These are phyloP conservation scores for Escallonia herrerae DNA, from an alignment of 129 eudicot species.

Conservation along the genomic window DNA sequence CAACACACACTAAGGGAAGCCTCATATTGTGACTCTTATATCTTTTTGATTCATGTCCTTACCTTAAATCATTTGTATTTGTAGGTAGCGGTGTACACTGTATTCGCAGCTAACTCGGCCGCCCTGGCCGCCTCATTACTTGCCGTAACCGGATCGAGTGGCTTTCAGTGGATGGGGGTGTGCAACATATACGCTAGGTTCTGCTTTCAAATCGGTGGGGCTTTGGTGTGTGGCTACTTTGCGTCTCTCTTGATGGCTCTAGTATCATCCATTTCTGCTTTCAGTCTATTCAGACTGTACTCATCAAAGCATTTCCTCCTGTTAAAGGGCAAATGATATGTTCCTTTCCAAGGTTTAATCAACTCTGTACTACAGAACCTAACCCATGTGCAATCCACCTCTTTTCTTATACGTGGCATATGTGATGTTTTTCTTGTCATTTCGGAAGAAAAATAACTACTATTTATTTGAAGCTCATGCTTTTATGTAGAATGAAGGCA, in stretches of 20 bases:
- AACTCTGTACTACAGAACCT: too few relatives aligned
- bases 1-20: too few relatives aligned
- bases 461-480: too few relatives aligned
- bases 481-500: too few relatives aligned
- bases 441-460: too few relatives aligned
- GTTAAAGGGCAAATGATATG: slow-evolving; percentile 23
- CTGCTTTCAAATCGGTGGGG: slow-evolving; percentile 60
- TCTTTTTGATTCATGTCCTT: background rate
- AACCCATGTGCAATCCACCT: too few relatives aligned
- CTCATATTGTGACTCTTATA: too few relatives aligned
- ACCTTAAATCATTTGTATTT: background rate
- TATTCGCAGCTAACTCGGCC: slow-evolving; percentile 45
- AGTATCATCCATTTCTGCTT: slow-evolving; percentile 48
- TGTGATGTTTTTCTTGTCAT: too few relatives aligned
- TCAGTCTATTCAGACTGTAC: slow-evolving; percentile 48
- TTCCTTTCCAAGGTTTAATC: too few relatives aligned
- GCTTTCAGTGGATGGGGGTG: slow-evolving; percentile 56
- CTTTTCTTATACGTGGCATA: too few relatives aligned
- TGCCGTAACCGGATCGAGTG: slow-evolving; percentile 36
- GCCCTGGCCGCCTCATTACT: slow-evolving; percentile 20
- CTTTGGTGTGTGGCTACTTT: slow-evolving; percentile 30
- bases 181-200: slow-evolving; percentile 56
- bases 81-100: slow-evolving; percentile 46
- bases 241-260: slow-evolving; percentile 39
- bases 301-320: slow-evolving; percentile 48